phyloP scores from a whole-genome alignment of 2,329 filamentous ascomycete genomes.

The Trichoderma koningiopsis region DNA sequence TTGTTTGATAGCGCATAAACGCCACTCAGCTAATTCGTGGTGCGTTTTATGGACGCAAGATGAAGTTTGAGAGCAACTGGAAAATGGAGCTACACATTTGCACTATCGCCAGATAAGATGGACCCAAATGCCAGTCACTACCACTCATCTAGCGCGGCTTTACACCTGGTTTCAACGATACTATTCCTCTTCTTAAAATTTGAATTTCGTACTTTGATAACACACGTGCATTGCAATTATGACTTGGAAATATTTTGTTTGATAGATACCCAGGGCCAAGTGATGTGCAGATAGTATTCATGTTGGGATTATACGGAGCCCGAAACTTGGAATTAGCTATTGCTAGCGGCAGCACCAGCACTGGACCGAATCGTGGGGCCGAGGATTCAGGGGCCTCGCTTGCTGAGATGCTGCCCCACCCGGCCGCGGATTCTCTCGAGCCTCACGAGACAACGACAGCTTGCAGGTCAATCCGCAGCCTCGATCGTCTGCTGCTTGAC shows the following conservation, averaged over 20 bases:
- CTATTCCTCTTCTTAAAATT: not conserved
- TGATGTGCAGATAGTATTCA: not conserved
- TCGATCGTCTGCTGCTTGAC: constrained; percentile 4
- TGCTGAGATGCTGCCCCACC: constrained; percentile 24
- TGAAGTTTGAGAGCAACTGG: not conserved
- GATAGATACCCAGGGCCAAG: not conserved
- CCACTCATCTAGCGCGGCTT: not conserved
- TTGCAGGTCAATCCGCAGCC: not conserved
- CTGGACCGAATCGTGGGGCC: constrained; percentile 15
- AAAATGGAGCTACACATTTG: not conserved
- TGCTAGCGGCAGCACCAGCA: not conserved
- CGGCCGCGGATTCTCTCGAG: constrained; percentile 1
- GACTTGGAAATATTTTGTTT: not conserved
- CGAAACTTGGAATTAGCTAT: not conserved
- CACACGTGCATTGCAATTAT: not conserved
- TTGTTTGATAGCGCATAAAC: not conserved
- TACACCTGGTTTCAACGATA: not conserved
- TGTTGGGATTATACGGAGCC: not conserved
- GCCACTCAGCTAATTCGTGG: not conserved
- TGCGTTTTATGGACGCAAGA: not conserved
- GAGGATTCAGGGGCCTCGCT: constrained; percentile 24
- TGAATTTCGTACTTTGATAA: not conserved
- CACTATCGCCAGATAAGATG: not conserved
- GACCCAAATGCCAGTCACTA: not conserved
- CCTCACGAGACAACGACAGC: constrained; percentile 24